These are phyloP conservation scores for Microstegium vimineum DNA, from an alignment of 176 grass and related monocot species.

Conservation along the genomic window DNA sequence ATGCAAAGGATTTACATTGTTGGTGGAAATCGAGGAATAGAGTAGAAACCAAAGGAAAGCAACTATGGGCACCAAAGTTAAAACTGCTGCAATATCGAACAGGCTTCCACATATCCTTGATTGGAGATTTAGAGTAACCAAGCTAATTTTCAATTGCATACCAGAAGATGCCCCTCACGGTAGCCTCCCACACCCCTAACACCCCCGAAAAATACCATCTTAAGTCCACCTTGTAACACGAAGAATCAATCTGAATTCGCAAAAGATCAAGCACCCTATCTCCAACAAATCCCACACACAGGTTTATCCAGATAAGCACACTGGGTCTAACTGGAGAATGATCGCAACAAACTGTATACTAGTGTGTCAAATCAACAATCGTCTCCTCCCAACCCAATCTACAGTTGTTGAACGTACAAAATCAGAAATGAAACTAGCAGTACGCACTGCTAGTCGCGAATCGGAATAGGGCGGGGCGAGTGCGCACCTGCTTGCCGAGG, in stretches of 20 bases:
- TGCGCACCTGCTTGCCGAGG: slow-evolving; percentile 82
- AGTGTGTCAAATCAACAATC: not conserved
- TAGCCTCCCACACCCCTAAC: not conserved
- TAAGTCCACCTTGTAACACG: not conserved
- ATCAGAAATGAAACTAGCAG: not conserved
- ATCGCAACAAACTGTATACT: not conserved
- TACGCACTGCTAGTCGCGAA: not conserved
- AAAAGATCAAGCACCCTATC: not conserved
- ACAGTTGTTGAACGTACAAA: not conserved
- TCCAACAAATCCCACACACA: not conserved
- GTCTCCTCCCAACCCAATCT: not conserved
- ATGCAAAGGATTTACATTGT: not conserved
- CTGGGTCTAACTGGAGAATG: not conserved
- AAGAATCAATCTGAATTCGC: not conserved
- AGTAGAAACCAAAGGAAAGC: not conserved
- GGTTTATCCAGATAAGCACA: not conserved
- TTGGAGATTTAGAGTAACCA: not conserved
- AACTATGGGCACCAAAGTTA: not conserved
- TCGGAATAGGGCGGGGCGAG: not conserved
- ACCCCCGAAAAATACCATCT: not conserved
- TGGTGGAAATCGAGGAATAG: not conserved
- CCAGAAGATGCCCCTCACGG: not conserved
- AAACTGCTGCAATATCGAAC: not conserved
- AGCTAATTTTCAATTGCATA: not conserved
- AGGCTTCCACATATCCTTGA: not conserved